Evolutionary conservation across 306 rosid genomes (phyloP).

Genomic region (Corylus heterophylla): DNA sequence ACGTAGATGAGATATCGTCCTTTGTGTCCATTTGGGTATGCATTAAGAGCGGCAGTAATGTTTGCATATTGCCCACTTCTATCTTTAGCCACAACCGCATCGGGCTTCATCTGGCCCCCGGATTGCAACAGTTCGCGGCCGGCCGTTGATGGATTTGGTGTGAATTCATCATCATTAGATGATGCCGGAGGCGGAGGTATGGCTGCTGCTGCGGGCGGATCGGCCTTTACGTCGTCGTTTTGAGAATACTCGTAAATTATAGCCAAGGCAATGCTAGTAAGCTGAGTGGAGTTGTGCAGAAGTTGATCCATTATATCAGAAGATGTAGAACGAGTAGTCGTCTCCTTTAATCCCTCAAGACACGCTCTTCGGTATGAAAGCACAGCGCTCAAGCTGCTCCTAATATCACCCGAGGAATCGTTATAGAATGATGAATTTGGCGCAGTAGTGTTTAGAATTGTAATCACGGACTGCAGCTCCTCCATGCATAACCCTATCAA

Average conservation of each 20-base stretch:
- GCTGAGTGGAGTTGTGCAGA: conserved; percentile 11
- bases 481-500: conserved; percentile 22
- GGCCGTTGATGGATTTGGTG: neutral
- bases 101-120: neutral
- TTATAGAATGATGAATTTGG: too few relatives aligned
- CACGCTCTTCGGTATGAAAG: conserved; percentile 39
- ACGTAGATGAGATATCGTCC: conserved; percentile 25
- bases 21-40: conserved; percentile 8
- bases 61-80: conserved; percentile 26
- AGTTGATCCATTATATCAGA: neutral
- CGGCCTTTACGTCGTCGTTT: neutral
- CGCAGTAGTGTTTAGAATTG: neutral
- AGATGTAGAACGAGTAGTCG: neutral
- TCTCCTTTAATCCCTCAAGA: conserved; percentile 5
- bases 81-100: conserved; percentile 32
- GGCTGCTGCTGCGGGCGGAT: neutral
- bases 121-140: neutral
- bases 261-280: conserved; percentile 31
- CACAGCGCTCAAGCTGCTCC: conserved; percentile 30
- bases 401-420: neutral
- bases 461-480: conserved; percentile 17
- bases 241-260: conserved; percentile 7
- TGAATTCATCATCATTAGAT: too few relatives aligned
- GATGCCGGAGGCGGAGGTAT: too few relatives aligned
- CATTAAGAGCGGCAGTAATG: conserved; percentile 21